Evolutionary conservation across 108 stramenopile genomes (phyloP).

Genomic region (Ochromonas danica): DNA sequence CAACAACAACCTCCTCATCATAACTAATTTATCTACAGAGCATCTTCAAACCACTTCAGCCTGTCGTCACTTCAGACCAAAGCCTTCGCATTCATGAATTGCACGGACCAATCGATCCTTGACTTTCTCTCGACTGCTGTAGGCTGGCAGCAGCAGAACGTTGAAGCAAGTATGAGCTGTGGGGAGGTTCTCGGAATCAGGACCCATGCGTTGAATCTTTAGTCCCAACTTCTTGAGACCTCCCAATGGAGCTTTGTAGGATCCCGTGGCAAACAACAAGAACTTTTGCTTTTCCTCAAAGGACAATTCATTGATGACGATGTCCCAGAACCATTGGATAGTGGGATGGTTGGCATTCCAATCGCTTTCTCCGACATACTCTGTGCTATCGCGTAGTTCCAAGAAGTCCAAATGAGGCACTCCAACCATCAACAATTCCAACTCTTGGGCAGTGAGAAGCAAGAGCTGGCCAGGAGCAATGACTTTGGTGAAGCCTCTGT

Average conservation of each 20-base stretch:
- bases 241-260: slow-evolving; percentile 75
- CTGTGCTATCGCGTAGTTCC: slow-evolving; percentile 65
- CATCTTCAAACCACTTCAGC: no score
- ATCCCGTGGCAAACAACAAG: slow-evolving; percentile 83
- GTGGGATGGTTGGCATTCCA: slow-evolving; percentile 60
- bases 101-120: slow-evolving; percentile 39
- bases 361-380: slow-evolving; percentile 66
- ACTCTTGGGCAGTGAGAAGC: slow-evolving; percentile 74
- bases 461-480: slow-evolving; percentile 68
- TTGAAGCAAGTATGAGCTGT: slow-evolving; percentile 93
- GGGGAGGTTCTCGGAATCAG: slow-evolving; percentile 76
- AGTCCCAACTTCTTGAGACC: slow-evolving; percentile 77
- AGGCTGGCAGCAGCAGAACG: slow-evolving; percentile 66
- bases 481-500: slow-evolving; percentile 67
- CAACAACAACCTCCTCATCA: no score
- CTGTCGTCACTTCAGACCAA: slow-evolving; percentile 55
- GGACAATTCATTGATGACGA: slow-evolving; percentile 48
- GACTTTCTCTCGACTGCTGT: slow-evolving; percentile 48
- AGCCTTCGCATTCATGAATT: slow-evolving; percentile 55
- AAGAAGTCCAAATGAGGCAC: slow-evolving; percentile 75
- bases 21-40: no score
- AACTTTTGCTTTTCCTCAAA: slow-evolving; percentile 66
- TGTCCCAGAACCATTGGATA: slow-evolving; percentile 72
- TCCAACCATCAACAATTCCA: slow-evolving; percentile 80
- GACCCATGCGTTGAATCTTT: slow-evolving; percentile 82